Evolutionary conservation across 2,329 filamentous ascomycete genomes (phyloP).

Genomic region (Pseudogymnoascus verrucosus): DNA sequence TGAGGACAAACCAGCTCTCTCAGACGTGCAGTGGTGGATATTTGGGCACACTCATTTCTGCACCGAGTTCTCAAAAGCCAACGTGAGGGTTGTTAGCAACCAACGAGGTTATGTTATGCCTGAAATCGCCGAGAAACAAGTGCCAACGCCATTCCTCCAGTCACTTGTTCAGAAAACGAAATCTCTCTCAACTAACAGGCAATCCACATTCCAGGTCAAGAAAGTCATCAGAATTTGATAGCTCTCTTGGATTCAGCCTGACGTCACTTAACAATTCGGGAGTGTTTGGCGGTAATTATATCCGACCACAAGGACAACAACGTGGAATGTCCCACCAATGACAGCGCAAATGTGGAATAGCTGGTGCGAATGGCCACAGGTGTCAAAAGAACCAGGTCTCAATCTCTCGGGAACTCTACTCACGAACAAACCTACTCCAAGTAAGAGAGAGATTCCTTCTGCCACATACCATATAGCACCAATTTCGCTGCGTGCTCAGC

Average conservation of each 20-base stretch:
- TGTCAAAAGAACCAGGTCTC: slow-evolving; percentile 36
- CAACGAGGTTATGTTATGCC: slow-evolving; percentile 35
- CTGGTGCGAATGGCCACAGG: slow-evolving; percentile 38
- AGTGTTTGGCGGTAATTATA: not conserved
- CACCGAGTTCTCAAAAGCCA: slow-evolving; percentile 31
- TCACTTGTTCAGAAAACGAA: not conserved
- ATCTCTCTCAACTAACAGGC: not conserved
- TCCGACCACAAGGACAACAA: slow-evolving; percentile 28
- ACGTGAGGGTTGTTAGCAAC: slow-evolving; percentile 34
- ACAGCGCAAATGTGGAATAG: slow-evolving; percentile 40
- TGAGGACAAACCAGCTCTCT: slow-evolving; percentile 8
- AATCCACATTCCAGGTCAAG: not conserved
- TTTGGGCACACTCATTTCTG: slow-evolving; percentile 40
- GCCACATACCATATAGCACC: slow-evolving; percentile 21
- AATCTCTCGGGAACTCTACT: slow-evolving; percentile 36
- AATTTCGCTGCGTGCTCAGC: slow-evolving; percentile 15
- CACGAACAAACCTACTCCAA: slow-evolving; percentile 23
- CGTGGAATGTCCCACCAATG: slow-evolving; percentile 32
- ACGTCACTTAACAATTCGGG: not conserved
- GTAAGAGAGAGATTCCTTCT: slow-evolving; percentile 15
- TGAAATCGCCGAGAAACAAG: slow-evolving; percentile 3
- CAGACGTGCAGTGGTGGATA: slow-evolving; percentile 33
- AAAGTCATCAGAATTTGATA: not conserved
- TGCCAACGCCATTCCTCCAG: not conserved
- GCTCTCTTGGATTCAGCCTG: not conserved